These are phyloP conservation scores for Aspergillus oerlinghausenensis DNA, from an alignment of 2,329 filamentous ascomycete species.

Conservation along the genomic window DNA sequence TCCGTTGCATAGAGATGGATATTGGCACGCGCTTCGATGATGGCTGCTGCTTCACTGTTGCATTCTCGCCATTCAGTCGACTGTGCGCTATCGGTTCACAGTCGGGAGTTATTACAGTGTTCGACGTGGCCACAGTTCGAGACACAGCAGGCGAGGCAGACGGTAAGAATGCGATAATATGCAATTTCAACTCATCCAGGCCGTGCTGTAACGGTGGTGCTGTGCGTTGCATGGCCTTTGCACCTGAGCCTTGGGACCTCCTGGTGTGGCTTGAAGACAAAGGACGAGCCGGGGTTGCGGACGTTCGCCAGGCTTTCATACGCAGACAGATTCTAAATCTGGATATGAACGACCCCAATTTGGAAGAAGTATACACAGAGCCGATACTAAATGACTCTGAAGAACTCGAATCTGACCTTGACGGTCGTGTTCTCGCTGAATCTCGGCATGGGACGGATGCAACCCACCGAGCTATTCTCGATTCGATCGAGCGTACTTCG, in stretches of 20 bases:
- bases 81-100: slow-evolving; percentile 49
- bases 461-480: slow-evolving; percentile 20
- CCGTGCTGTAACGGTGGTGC: slow-evolving; percentile 68
- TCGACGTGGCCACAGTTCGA: slow-evolving; percentile 36
- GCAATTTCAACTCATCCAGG: slow-evolving; percentile 72
- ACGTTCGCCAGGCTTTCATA: slow-evolving; percentile 44
- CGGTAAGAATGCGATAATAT: slow-evolving; percentile 53
- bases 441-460: slow-evolving; percentile 18
- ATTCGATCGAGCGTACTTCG: slow-evolving; percentile 21
- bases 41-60: slow-evolving; percentile 45
- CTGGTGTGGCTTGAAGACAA: slow-evolving; percentile 92
- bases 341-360: slow-evolving; percentile 28
- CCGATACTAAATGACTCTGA: slow-evolving; percentile 25
- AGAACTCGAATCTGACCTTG: slow-evolving; percentile 20
- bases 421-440: slow-evolving; percentile 14
- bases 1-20: slow-evolving; percentile 38
- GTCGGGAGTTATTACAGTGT: slow-evolving; percentile 44
- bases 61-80: slow-evolving; percentile 47
- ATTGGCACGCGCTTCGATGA: slow-evolving; percentile 37
- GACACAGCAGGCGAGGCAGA: slow-evolving; percentile 16
- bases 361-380: slow-evolving; percentile 32
- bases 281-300: slow-evolving; percentile 44
- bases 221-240: slow-evolving; percentile 87
- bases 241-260: slow-evolving; percentile 82
- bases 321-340: slow-evolving; percentile 42